A percentile compares a stretch with the other conserved stretches of the same genome.
Conservation (phyloP, 1,284 basidiomycete genomes). For the Sphaerobolus stellatus region DNA sequence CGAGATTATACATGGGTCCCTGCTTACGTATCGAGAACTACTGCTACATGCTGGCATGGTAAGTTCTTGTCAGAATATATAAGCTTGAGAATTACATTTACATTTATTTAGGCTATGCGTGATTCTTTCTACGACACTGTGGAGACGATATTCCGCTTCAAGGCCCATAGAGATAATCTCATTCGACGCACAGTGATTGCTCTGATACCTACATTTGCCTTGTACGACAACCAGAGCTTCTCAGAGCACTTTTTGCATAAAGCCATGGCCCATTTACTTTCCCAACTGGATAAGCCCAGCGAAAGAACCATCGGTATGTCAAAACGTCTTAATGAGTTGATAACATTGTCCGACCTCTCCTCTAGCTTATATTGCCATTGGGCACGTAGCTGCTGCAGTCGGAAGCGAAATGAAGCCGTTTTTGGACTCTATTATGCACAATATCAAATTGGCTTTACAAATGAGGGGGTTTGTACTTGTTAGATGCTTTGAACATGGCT, state of each 20-base stretch:
- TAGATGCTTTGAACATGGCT: slow-evolving; percentile 14
- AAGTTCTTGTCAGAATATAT: slow-evolving; percentile 21
- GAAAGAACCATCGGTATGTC: slow-evolving; percentile 83
- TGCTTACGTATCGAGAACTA: slow-evolving; percentile 91
- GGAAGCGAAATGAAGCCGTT: slow-evolving; percentile 95
- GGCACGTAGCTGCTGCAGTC: slow-evolving; percentile 90
- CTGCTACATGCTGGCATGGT: slow-evolving; percentile 93
- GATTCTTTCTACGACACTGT: slow-evolving; percentile 88
- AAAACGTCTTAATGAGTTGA: background rate
- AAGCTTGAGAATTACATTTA: slow-evolving; percentile 6
- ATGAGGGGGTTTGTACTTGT: slow-evolving; percentile 67
- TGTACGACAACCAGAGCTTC: slow-evolving; percentile 91
- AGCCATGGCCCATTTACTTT: slow-evolving; percentile 87
- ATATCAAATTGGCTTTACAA: slow-evolving; percentile 87
- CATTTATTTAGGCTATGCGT: slow-evolving; percentile 76
- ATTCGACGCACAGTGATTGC: slow-evolving; percentile 93
- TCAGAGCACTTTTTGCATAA: slow-evolving; percentile 87
- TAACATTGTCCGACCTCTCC: slow-evolving; percentile 8
- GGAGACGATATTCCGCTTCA: slow-evolving; percentile 88
- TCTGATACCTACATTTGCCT: slow-evolving; percentile 90
- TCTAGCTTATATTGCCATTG: slow-evolving; percentile 92
- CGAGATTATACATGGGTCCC: slow-evolving; percentile 89
- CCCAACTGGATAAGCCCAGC: slow-evolving; percentile 84
- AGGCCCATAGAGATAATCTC: slow-evolving; percentile 81
- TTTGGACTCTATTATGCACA: slow-evolving; percentile 87